A percentile compares a stretch with the other conserved stretches of the same genome.
These are phyloP conservation scores for Tilletia indica DNA, from an alignment of 1,284 basidiomycete species.

Conservation along the genomic window DNA sequence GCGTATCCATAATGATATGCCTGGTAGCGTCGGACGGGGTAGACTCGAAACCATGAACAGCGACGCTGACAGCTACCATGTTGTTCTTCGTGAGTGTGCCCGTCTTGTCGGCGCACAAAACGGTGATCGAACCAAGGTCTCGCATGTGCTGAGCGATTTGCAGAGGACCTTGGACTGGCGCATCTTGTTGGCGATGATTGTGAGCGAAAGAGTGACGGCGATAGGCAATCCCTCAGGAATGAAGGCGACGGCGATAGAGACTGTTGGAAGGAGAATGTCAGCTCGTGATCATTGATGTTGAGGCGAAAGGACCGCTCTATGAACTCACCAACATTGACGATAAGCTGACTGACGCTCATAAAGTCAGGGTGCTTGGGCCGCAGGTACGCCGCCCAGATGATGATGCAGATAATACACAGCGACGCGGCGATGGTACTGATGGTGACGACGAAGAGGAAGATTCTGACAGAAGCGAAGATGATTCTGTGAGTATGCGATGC, in stretches of 20 bases:
- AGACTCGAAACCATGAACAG: constrained; percentile 53
- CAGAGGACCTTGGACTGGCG: constrained; percentile 68
- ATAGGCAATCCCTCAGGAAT: constrained; percentile 68
- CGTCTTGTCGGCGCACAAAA: constrained; percentile 73
- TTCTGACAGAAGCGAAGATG: constrained; percentile 22
- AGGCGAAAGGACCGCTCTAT: not conserved
- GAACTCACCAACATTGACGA: constrained; percentile 22
- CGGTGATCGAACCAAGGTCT: constrained; percentile 69
- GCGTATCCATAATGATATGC: constrained; percentile 31
- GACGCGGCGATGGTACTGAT: constrained; percentile 61
- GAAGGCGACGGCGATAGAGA: constrained; percentile 71
- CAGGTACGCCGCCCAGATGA: constrained; percentile 63
- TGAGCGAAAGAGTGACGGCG: constrained; percentile 69
- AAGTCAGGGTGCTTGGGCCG: constrained; percentile 62
- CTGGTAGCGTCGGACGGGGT: constrained; percentile 28
- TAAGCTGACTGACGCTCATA: constrained; percentile 63
- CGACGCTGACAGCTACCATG: constrained; percentile 66
- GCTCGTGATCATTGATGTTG: not conserved
- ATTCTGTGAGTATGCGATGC: constrained; percentile 54
- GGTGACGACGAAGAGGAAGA: constrained; percentile 59
- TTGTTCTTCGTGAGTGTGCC: constrained; percentile 72
- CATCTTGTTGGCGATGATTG: constrained; percentile 72
- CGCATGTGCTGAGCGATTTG: constrained; percentile 66
- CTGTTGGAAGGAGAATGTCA: constrained; percentile 59
- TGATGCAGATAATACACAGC: constrained; percentile 61